phyloP scores from a whole-genome alignment of 805 yeast species.

The Tanozyma kutaoensis region DNA sequence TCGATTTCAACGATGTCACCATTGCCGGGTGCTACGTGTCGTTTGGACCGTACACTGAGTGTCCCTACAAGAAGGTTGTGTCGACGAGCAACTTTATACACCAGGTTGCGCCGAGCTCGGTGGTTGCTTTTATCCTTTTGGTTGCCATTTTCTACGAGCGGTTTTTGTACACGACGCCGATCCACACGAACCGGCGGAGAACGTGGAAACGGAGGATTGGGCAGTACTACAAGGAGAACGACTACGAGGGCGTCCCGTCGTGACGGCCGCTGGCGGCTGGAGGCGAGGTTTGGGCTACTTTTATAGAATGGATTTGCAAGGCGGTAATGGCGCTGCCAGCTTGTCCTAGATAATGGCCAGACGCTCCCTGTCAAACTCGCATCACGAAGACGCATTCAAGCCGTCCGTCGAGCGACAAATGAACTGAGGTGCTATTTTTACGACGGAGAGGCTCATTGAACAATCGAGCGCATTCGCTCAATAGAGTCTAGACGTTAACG shows the following conservation, averaged over 20 bases:
- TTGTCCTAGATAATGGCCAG: no score
- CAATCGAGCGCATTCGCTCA: no score
- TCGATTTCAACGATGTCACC: conserved; percentile 68
- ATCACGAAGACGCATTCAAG: no score
- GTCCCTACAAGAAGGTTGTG: conserved; percentile 60
- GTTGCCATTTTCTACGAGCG: conserved; percentile 40
- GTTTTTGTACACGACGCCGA: conserved; percentile 44
- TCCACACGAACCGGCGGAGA: conserved; percentile 54
- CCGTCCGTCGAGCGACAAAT: no score
- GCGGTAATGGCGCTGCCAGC: no score
- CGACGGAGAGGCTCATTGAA: no score
- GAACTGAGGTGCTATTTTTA: no score
- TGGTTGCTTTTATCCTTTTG: conserved; percentile 40
- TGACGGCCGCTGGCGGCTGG: no score
- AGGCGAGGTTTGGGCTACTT: no score
- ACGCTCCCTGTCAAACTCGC: no score
- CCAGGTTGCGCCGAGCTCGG: conserved; percentile 55
- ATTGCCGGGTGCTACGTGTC: conserved; percentile 70
- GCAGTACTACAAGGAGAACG: conserved; percentile 44
- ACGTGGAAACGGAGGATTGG: conserved; percentile 47
- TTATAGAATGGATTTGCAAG: no score
- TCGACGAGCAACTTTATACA: conserved; percentile 43
- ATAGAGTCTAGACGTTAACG: no score
- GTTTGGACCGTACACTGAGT: conserved; percentile 65
- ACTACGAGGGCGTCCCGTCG: conserved; percentile 82